Evolutionary conservation across 305 asterid species (phyloP).

Genomic region (Petunia hybrid): DNA sequence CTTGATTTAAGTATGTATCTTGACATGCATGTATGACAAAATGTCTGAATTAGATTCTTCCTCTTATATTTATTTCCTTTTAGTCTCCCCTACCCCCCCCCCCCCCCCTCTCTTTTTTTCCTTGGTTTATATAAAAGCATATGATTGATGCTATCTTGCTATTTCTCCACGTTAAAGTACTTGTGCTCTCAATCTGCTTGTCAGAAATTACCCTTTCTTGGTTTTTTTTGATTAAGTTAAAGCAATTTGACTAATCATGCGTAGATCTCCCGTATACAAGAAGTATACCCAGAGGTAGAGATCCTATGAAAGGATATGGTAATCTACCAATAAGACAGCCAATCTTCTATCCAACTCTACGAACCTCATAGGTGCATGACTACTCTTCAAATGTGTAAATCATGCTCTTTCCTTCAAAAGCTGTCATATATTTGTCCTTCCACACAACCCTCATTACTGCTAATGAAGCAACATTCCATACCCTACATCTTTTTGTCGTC

Average conservation of each 20-base stretch:
- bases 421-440: neutral
- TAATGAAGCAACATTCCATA: neutral
- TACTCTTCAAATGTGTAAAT: conserved; percentile 13
- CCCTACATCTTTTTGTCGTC: neutral
- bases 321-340: neutral
- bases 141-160: conserved; percentile 11
- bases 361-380: neutral
- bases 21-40: neutral
- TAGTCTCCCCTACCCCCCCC: neutral
- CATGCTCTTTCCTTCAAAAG: neutral
- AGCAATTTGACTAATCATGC: neutral
- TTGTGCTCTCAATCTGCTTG: conserved; percentile 8
- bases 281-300: neutral
- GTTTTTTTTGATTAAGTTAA: neutral
- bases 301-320: neutral
- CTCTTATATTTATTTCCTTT: neutral
- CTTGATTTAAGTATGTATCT: conserved; percentile 10
- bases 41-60: neutral
- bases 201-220: conserved; percentile 18
- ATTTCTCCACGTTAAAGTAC: neutral
- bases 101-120: neutral
- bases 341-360: neutral
- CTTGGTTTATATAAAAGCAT: neutral
- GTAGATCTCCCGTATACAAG: neutral
- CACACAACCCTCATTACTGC: conserved; percentile 13